Evolutionary conservation across 441 rosid species (phyloP).

Genomic region (Euphorbia corollata): DNA sequence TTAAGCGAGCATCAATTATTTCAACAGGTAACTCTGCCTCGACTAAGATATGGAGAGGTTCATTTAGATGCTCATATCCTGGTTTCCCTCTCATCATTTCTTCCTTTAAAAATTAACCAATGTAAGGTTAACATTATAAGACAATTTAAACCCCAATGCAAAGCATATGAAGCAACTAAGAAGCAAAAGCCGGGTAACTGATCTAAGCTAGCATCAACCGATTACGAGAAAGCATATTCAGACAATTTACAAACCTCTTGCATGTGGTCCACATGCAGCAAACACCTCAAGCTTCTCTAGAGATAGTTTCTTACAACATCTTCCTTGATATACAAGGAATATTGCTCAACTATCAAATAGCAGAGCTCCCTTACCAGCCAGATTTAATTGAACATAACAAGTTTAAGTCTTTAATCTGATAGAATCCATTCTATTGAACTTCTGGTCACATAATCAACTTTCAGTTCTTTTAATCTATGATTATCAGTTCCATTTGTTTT

Average conservation of each 20-base stretch:
- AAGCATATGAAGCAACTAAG: slow-evolving; percentile 6
- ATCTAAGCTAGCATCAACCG: background rate
- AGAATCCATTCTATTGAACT: background rate
- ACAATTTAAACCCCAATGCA: slow-evolving; percentile 2
- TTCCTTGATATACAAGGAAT: background rate
- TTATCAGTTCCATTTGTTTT: background rate
- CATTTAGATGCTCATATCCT: slow-evolving; percentile 97
- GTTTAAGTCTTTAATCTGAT: background rate
- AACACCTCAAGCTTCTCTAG: background rate
- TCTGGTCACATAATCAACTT: background rate
- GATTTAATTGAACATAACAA: background rate
- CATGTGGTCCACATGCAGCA: background rate
- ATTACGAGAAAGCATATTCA: background rate
- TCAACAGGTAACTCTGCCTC: slow-evolving; percentile 95
- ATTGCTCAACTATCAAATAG: no score
- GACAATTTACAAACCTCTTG: background rate
- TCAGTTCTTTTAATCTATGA: background rate
- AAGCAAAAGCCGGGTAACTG: background rate
- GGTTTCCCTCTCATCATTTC: slow-evolving; percentile 96
- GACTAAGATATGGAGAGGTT: slow-evolving; percentile 87
- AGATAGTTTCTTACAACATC: background rate
- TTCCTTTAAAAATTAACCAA: slow-evolving; percentile 49
- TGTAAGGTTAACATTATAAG: background rate
- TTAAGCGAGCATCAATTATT: slow-evolving; percentile 75
- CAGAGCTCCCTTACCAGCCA: background rate